These are phyloP conservation scores for Ulmus americana DNA, from an alignment of 331 rosid genomes.

Conservation along the genomic window DNA sequence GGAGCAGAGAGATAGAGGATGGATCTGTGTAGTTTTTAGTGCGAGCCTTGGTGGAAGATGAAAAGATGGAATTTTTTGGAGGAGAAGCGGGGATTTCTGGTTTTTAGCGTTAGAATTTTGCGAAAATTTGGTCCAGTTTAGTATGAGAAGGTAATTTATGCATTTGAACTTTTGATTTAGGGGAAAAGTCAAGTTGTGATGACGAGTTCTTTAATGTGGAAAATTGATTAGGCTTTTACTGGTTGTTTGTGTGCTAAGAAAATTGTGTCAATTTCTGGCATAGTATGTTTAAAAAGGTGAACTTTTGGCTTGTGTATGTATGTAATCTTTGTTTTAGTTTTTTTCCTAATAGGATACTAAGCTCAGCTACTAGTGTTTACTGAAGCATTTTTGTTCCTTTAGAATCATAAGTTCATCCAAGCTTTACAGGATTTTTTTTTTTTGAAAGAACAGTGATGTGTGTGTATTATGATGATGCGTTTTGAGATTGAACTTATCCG, in stretches of 20 bases:
- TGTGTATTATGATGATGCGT: neutral
- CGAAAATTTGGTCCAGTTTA: neutral
- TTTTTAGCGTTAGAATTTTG: neutral
- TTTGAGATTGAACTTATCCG: neutral
- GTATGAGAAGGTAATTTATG: conserved; percentile 21
- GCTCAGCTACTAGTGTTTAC: neutral
- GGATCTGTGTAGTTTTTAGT: conserved; percentile 6
- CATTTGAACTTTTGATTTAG: neutral
- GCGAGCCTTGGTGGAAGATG: conserved; percentile 13
- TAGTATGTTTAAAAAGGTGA: neutral
- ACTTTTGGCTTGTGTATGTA: neutral
- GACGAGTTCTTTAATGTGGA: neutral
- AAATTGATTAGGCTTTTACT: neutral
- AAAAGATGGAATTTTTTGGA: conserved; percentile 12
- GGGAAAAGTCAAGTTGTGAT: neutral
- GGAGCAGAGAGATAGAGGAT: conserved; percentile 19
- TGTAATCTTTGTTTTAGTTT: neutral
- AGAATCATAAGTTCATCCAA: neutral
- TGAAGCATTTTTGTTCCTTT: neutral
- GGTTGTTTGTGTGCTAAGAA: neutral
- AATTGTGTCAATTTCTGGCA: conserved; percentile 1
- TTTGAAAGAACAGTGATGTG: neutral
- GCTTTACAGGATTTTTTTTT: neutral
- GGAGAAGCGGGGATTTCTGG: conserved; percentile 4
- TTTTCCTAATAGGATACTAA: neutral